Percentiles rank a stretch among this genome's conserved stretches.
These are phyloP conservation scores for Uronychia setigera DNA, from an alignment of 73 alveolate genomes.

Conservation along the genomic window DNA sequence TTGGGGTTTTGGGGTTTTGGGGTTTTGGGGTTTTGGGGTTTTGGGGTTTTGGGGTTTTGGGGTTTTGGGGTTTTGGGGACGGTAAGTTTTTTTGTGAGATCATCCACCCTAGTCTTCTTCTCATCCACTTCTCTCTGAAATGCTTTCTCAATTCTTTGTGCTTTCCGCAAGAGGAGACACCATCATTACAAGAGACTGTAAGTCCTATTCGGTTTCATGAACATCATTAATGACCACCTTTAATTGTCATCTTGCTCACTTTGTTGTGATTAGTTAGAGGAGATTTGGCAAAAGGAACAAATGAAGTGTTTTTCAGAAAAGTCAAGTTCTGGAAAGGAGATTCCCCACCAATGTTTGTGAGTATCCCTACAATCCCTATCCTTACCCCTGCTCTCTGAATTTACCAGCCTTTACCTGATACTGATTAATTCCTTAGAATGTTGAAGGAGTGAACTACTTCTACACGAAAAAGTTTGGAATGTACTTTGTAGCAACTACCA, in stretches of 20 bases:
- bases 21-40: too few species aligned
- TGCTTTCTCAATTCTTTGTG: slow-evolving; percentile 69
- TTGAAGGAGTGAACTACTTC: slow-evolving; percentile 78
- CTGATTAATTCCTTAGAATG: slow-evolving; percentile 20
- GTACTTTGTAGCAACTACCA: slow-evolving; percentile 78
- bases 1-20: too few species aligned
- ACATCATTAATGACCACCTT: too few species aligned
- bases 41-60: too few species aligned
- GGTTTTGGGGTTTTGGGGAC: too few species aligned
- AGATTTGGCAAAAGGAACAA: slow-evolving; percentile 72
- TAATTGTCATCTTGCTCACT: too few species aligned
- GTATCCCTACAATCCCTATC: too few species aligned
- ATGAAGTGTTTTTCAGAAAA: slow-evolving; percentile 82
- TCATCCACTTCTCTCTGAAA: too few species aligned
- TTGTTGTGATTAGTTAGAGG: slow-evolving; percentile 66
- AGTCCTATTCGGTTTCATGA: not conserved
- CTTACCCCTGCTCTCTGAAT: not conserved
- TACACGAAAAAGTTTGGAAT: slow-evolving; percentile 67
- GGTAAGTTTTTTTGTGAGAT: too few species aligned
- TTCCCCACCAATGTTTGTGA: slow-evolving; percentile 85
- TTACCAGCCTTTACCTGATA: not conserved
- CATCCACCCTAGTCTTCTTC: too few species aligned
- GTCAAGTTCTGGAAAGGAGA: slow-evolving; percentile 84
- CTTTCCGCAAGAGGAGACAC: slow-evolving; percentile 84
- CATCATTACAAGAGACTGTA: slow-evolving; percentile 80